Conservation (phyloP, 2,329 filamentous ascomycete species). For the Clarireedia sp. region DNA sequence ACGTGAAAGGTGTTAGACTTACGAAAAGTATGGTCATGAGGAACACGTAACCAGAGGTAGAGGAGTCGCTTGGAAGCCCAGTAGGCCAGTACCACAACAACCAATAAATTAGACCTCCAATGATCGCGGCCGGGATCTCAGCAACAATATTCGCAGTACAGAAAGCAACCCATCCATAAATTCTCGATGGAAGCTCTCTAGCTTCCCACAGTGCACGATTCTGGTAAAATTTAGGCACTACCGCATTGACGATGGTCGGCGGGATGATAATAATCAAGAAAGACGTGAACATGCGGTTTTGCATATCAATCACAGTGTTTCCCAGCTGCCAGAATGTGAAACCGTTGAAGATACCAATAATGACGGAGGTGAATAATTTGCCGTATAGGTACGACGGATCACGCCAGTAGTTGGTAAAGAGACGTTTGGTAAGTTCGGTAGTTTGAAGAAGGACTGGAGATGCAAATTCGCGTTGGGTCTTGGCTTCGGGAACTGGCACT, state of each 20-base stretch:
- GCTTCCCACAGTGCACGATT: conserved; percentile 67
- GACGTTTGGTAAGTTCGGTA: conserved; percentile 57
- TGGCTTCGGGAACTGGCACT: conserved; percentile 30
- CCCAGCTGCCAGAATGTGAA: conserved; percentile 70
- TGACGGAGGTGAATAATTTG: conserved; percentile 64
- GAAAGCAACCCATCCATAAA: conserved; percentile 74
- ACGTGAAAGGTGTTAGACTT: conserved; percentile 1
- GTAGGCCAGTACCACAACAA: conserved; percentile 70
- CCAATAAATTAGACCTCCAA: conserved; percentile 61
- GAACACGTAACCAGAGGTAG: conserved; percentile 65
- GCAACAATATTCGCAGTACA: conserved; percentile 63
- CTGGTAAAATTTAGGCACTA: conserved; percentile 70
- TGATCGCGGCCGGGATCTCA: conserved; percentile 63
- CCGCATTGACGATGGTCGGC: conserved; percentile 62
- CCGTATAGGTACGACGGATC: conserved; percentile 70
- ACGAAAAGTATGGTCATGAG: conserved; percentile 68
- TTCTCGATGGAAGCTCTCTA: conserved; percentile 63
- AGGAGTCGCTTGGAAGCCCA: conserved; percentile 58
- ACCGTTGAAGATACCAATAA: conserved; percentile 70
- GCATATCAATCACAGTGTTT: conserved; percentile 58
- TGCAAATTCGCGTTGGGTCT: conserved; percentile 51
- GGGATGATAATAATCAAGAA: conserved; percentile 58
- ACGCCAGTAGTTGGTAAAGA: conserved; percentile 68
- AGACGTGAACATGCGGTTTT: conserved; percentile 68
- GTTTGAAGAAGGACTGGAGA: conserved; percentile 57